These are phyloP conservation scores for Naganishia vaughanmartiniae DNA, from an alignment of 768 basidiomycete genomes.

Conservation along the genomic window DNA sequence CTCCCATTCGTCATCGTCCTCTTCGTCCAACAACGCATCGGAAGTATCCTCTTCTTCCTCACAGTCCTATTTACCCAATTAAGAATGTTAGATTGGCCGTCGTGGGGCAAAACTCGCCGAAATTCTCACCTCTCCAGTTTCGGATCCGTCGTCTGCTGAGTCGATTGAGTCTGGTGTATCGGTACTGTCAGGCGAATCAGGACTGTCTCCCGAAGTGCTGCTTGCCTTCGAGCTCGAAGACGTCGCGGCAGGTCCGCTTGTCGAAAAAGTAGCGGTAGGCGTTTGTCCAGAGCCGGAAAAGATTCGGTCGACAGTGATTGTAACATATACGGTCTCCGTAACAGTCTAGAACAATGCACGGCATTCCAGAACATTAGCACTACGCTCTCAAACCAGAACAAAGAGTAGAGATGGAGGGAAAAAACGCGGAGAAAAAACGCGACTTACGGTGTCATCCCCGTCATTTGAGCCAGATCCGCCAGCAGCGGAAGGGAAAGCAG, in stretches of 20 bases:
- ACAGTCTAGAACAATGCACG: background rate
- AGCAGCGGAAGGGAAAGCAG: slow-evolving; percentile 13
- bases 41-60: slow-evolving; percentile 6
- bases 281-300: background rate
- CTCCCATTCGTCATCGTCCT: slow-evolving; percentile 26
- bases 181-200: background rate
- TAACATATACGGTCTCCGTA: slow-evolving; percentile 23
- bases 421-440: too few species aligned
- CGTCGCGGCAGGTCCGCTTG: background rate
- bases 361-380: too few species aligned
- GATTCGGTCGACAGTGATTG: slow-evolving; percentile 1
- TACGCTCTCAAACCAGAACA: too few species aligned
- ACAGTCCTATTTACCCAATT: background rate
- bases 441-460: slow-evolving; percentile 20
- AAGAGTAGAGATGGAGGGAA: too few species aligned
- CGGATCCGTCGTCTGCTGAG: too few species aligned
- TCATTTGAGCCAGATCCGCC: slow-evolving; percentile 1
- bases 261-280: background rate
- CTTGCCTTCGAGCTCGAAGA: background rate
- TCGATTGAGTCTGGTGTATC: slow-evolving; percentile 8
- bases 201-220: background rate
- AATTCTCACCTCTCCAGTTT: too few species aligned
- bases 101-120: background rate
- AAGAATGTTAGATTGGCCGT: background rate
- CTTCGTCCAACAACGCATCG: background rate